Conservation (phyloP, 2,329 filamentous ascomycete genomes). For the Arthrobotrys sinensis region DNA sequence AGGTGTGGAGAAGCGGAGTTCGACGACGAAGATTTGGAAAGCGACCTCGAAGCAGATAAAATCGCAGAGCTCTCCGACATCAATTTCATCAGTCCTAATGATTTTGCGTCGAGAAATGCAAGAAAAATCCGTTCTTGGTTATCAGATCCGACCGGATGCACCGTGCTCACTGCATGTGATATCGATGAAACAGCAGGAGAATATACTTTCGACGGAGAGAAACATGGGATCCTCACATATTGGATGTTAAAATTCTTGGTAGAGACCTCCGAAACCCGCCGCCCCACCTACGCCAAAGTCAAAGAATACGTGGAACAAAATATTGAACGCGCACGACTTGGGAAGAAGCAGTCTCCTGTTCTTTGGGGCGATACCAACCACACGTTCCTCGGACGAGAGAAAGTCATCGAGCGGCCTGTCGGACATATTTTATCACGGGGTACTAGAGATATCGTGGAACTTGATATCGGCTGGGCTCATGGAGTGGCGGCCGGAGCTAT, state of each 20-base stretch:
- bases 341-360: constrained; percentile 33
- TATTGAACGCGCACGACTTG: neutral
- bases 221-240: constrained; percentile 35
- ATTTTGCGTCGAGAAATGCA: neutral
- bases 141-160: constrained; percentile 37
- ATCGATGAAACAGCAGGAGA: constrained; percentile 30
- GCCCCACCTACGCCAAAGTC: constrained; percentile 4
- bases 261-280: neutral
- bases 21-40: neutral
- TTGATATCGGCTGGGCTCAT: constrained; percentile 43
- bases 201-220: neutral
- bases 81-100: neutral
- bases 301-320: constrained; percentile 5
- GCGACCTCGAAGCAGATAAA: neutral
- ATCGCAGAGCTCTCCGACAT: neutral
- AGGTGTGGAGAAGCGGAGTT: neutral
- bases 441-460: neutral
- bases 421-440: neutral
- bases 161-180: constrained; percentile 41
- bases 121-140: constrained; percentile 19
- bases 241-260: constrained; percentile 27
- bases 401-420: constrained; percentile 21
- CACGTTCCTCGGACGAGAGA: constrained; percentile 29
- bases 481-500: constrained; percentile 24
- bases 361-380: constrained; percentile 31